A percentile compares a stretch with the other conserved stretches of the same genome.
Evolutionary conservation across 192 early-diverging fungal species (phyloP).

Genomic region (Coemansia sp.): DNA sequence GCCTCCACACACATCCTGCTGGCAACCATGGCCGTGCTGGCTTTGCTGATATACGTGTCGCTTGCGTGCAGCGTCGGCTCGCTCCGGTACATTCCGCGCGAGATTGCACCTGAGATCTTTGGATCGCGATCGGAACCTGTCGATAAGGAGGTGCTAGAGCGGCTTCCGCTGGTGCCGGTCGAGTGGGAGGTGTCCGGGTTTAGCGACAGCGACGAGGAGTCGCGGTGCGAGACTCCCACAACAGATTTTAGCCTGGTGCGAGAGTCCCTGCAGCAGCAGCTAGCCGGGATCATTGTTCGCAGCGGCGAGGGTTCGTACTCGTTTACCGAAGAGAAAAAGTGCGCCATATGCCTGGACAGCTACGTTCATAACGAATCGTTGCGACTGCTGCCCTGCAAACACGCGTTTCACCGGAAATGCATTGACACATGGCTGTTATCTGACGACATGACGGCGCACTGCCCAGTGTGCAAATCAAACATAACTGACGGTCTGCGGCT

Average conservation of each 20-base stretch:
- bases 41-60: slow-evolving; percentile 26
- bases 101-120: slow-evolving; percentile 35
- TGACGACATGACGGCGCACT: slow-evolving; percentile 62
- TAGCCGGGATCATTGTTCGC: slow-evolving; percentile 36
- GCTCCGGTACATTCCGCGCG: slow-evolving; percentile 30
- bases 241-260: slow-evolving; percentile 1
- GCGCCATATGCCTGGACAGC: slow-evolving; percentile 69
- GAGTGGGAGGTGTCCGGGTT: slow-evolving; percentile 19
- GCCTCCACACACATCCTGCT: slow-evolving; percentile 34
- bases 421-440: slow-evolving; percentile 74
- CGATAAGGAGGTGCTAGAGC: slow-evolving; percentile 17
- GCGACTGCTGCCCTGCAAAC: slow-evolving; percentile 64
- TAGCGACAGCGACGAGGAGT: slow-evolving; percentile 19
- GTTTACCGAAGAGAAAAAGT: slow-evolving; percentile 59
- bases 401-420: slow-evolving; percentile 78
- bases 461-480: slow-evolving; percentile 71
- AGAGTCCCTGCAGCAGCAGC: slow-evolving; percentile 20
- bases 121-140: slow-evolving; percentile 25
- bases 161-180: slow-evolving; percentile 33
- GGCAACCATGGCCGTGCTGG: slow-evolving; percentile 13
- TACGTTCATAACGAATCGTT: slow-evolving; percentile 67
- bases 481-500: slow-evolving; percentile 27
- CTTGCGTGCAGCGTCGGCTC: slow-evolving; percentile 43
- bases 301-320: slow-evolving; percentile 33
- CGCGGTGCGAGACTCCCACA: slow-evolving; percentile 24